Evolutionary conservation across 2,329 filamentous ascomycete genomes (phyloP), one percentile per base, ranked within the genome.

Genomic region (Pyrenophora tritici-repentis): DNA sequence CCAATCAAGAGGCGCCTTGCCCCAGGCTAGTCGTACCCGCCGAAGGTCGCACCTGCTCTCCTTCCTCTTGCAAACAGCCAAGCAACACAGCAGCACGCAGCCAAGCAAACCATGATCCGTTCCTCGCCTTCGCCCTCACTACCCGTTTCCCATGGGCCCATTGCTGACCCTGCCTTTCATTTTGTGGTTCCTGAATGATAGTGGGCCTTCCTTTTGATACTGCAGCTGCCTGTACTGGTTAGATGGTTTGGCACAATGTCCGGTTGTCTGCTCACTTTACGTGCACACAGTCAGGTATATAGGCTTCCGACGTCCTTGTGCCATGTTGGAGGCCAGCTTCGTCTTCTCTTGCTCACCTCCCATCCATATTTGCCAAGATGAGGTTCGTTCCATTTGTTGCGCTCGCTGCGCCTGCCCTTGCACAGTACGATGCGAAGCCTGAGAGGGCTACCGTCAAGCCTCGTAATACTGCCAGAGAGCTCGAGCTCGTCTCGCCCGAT

Each of bases 311-410:
- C 8, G 20, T 44, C 33, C 46, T 47, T 17, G 18, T 12, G 31
- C 32, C 16, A 41, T 44, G 18, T 24, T 16, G 4, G 41, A 38
- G 42, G 39, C 47, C 55, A 55, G 42, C 48, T 49, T 55, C 37
- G 42, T 54, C 48, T 45, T 49, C 42, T 38, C 54, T 40, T 24
- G 37, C 48, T 44, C 42, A 49, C 49, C 43, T 29, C 18, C 32
- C 18, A 45, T 39, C 46, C n/a, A 31, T 31, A 26, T 39, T 9
- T 17, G 17, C 39, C 58, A 64, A 59, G 36, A 72, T 72, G 68
- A 72, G 59, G 58, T 62, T 63, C 44, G 57, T 64, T 56, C 55
- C 63, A 26, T 50, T 67, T 50, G 42, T 69, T 43, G 54, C 53
- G 64, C 59, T 68, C 10, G 63, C 56, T 56, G 56, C 59, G 52